These are phyloP conservation scores for Barnettozyma sp. DNA, from an alignment of 805 yeast genomes.

Conservation along the genomic window DNA sequence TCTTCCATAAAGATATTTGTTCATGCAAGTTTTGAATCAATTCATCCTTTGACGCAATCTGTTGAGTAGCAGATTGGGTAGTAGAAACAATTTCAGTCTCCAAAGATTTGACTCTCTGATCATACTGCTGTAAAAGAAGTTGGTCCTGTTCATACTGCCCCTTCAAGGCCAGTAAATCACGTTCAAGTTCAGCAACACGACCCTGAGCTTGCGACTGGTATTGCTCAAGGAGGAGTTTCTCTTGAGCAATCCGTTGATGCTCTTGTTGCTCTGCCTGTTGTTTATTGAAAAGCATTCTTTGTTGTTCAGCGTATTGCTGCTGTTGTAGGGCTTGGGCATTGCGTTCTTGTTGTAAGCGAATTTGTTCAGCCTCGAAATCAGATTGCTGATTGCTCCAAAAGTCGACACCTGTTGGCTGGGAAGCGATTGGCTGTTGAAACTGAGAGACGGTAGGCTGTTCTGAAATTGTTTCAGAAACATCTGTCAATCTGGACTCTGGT, in stretches of 20 bases:
- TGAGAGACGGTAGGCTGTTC: constrained; percentile 36
- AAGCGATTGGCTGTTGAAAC: constrained; percentile 33
- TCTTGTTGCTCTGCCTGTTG: constrained; percentile 67
- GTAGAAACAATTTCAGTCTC: constrained; percentile 64
- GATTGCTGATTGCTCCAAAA: constrained; percentile 43
- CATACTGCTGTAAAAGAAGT: constrained; percentile 77
- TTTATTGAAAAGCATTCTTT: constrained; percentile 61
- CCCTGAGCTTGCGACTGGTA: constrained; percentile 70
- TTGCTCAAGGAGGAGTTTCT: constrained; percentile 60
- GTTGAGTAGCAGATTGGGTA: constrained; percentile 61
- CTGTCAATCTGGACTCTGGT: constrained; percentile 21
- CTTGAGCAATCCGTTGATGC: constrained; percentile 64
- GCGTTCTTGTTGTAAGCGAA: constrained; percentile 50
- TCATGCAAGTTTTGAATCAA: constrained; percentile 61
- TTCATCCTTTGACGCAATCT: constrained; percentile 70
- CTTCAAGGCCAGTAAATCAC: constrained; percentile 65
- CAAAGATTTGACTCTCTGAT: constrained; percentile 71
- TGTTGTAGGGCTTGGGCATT: constrained; percentile 61
- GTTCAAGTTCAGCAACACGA: constrained; percentile 72
- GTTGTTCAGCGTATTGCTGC: constrained; percentile 59
- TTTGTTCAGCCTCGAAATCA: constrained; percentile 52
- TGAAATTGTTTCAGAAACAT: constrained; percentile 35
- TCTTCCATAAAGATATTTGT: constrained; percentile 72
- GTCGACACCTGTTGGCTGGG: constrained; percentile 52
- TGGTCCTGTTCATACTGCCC: constrained; percentile 87